Conservation (phyloP, 805 yeast species). For the Wickerhamiella brachini region DNA sequence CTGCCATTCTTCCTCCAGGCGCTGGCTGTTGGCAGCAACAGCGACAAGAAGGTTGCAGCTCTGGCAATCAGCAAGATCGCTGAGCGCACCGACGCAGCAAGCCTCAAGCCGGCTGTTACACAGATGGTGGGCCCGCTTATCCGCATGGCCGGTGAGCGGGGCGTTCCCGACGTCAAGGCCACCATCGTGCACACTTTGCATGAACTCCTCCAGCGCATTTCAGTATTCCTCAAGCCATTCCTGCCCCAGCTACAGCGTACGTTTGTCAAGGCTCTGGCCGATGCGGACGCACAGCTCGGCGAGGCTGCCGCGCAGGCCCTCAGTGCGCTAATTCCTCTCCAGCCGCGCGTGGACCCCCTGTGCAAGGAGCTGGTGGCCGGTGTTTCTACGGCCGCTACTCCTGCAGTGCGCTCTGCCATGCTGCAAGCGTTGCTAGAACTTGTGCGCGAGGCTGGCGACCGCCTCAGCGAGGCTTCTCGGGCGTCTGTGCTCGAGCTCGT, state of each 20-base stretch:
- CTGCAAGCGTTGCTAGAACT: slow-evolving; percentile 74
- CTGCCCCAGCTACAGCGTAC: slow-evolving; percentile 96
- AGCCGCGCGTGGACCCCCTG: slow-evolving; percentile 87
- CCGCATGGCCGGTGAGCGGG: slow-evolving; percentile 95
- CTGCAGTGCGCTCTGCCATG: slow-evolving; percentile 67
- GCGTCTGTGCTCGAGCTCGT: slow-evolving; percentile 53
- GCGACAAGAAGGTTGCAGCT: slow-evolving; percentile 77
- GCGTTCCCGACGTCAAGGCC: slow-evolving; percentile 78
- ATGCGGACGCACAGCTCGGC: slow-evolving; percentile 59
- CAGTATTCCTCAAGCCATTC: slow-evolving; percentile 85
- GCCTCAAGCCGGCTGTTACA: slow-evolving; percentile 76
- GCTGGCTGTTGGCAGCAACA: slow-evolving; percentile 79
- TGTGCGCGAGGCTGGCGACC: slow-evolving; percentile 61
- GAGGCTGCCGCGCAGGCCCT: slow-evolving; percentile 79
- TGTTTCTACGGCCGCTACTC: slow-evolving; percentile 48
- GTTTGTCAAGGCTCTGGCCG: slow-evolving; percentile 81
- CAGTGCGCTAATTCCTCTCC: slow-evolving; percentile 76
- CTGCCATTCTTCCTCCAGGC: slow-evolving; percentile 91
- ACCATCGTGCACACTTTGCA: slow-evolving; percentile 84
- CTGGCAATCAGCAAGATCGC: slow-evolving; percentile 78
- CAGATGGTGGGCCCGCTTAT: slow-evolving; percentile 93
- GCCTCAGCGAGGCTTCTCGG: slow-evolving; percentile 64
- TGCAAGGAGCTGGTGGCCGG: slow-evolving; percentile 69
- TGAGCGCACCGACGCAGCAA: slow-evolving; percentile 59
- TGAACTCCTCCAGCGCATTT: slow-evolving; percentile 64